Evolutionary conservation across 202 grass and related monocot species (phyloP).

Genomic region (Brachypodium distachyon): DNA sequence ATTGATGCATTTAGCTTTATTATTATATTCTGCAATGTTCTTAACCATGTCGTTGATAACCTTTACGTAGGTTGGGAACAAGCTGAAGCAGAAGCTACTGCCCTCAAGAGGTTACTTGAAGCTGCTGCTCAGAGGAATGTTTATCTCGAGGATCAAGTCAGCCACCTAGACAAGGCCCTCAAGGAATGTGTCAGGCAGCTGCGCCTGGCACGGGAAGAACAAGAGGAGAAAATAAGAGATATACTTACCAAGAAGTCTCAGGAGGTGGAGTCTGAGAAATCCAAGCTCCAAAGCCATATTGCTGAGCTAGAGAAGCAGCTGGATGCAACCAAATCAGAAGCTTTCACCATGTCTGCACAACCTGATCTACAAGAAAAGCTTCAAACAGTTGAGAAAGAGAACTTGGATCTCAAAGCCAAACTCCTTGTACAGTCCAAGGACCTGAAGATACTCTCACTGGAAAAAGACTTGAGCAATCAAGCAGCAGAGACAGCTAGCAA

Average conservation of each 20-base stretch:
- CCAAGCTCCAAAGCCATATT: slow-evolving; percentile 50
- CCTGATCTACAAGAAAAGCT: slow-evolving; percentile 48
- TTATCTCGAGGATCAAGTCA: slow-evolving; percentile 69
- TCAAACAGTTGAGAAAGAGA: slow-evolving; percentile 61
- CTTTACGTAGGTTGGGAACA: slow-evolving; percentile 81
- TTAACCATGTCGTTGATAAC: neutral
- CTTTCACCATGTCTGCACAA: slow-evolving; percentile 20
- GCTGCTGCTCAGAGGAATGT: slow-evolving; percentile 58
- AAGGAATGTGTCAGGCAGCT: slow-evolving; percentile 94
- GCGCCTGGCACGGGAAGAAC: slow-evolving; percentile 63
- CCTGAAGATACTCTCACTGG: slow-evolving; percentile 62
- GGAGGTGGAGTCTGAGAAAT: slow-evolving; percentile 40
- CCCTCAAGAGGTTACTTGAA: slow-evolving; percentile 75
- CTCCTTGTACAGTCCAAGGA: slow-evolving; percentile 58
- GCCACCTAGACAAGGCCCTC: slow-evolving; percentile 68
- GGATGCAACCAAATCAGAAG: slow-evolving; percentile 37
- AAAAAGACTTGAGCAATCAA: slow-evolving; percentile 86
- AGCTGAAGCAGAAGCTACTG: slow-evolving; percentile 67
- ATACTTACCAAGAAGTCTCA: slow-evolving; percentile 33
- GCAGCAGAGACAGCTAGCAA: slow-evolving; percentile 90
- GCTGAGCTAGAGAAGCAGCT: slow-evolving; percentile 41
- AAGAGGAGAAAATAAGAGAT: slow-evolving; percentile 57
- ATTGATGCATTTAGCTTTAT: neutral
- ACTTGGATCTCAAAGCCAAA: slow-evolving; percentile 56
- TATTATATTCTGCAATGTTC: slow-evolving; percentile 8